Percentiles rank a stretch among this genome's conserved stretches.
These are phyloP conservation scores for Gossypium sturtianum DNA, from an alignment of 345 rosid species.

Conservation along the genomic window DNA sequence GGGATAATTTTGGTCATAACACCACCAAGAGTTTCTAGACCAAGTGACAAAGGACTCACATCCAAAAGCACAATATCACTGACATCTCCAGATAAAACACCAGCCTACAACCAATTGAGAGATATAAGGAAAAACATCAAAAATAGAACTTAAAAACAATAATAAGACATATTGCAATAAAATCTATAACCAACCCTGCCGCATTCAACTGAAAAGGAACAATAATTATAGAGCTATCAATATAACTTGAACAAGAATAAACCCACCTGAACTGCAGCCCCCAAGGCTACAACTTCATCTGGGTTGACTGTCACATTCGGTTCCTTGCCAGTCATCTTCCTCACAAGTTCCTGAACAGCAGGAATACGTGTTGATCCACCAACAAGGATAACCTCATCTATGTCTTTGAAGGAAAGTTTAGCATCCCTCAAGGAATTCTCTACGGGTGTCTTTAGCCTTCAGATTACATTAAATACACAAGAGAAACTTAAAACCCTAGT, in stretches of 20 bases:
- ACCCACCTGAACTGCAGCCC: slow-evolving; percentile 96
- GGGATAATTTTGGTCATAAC: slow-evolving; percentile 98
- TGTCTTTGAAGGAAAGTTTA: slow-evolving; percentile 71
- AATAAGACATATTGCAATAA: background rate
- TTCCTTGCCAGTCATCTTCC: slow-evolving; percentile 85
- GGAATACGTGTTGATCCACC: slow-evolving; percentile 99
- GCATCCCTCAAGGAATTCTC: slow-evolving; percentile 85
- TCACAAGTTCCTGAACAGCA: slow-evolving; percentile 89
- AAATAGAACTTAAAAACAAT: background rate
- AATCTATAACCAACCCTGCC: background rate
- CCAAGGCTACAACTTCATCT: slow-evolving; percentile 96
- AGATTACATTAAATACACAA: background rate
- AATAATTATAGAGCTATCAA: background rate
- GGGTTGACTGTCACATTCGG: slow-evolving; percentile 97
- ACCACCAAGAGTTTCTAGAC: slow-evolving; percentile 94
- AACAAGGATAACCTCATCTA: slow-evolving; percentile 93
- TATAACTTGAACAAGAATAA: background rate
- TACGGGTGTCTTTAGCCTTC: slow-evolving; percentile 77
- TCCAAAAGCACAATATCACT: slow-evolving; percentile 90
- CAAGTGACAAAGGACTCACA: slow-evolving; percentile 80
- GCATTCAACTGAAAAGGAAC: background rate
- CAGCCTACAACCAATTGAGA: slow-evolving; percentile 52
- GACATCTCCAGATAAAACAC: slow-evolving; percentile 91
- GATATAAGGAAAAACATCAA: background rate
- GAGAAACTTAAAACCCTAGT: background rate